phyloP scores from a whole-genome alignment of 192 early-diverging fungal species.

The Jimgerdemannia flammicorona region DNA sequence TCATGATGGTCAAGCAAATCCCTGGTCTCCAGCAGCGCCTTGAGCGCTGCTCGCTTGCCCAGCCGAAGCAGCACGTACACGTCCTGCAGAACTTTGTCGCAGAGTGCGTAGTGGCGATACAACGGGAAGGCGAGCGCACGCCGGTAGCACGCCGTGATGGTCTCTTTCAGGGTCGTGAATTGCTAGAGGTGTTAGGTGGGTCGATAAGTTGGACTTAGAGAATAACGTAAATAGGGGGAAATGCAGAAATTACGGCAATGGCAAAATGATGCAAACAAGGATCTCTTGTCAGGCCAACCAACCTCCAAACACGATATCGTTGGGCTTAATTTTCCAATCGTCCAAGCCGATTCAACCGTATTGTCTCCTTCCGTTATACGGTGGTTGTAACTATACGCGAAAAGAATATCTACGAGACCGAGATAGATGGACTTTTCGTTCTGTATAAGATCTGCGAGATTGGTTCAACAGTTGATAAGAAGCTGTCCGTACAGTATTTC shows the following conservation, averaged over 20 bases:
- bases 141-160: constrained; percentile 62
- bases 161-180: constrained; percentile 60
- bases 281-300: constrained; percentile 7
- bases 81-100: constrained; percentile 73
- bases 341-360: constrained; percentile 90
- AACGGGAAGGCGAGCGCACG: constrained; percentile 87
- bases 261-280: background rate
- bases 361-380: constrained; percentile 80
- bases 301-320: constrained; percentile 79
- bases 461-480: too few species aligned
- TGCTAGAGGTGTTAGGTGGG: constrained; percentile 26
- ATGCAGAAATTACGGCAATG: background rate
- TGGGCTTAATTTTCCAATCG: constrained; percentile 77
- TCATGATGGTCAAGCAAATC: constrained; percentile 83
- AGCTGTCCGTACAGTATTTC: background rate
- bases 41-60: constrained; percentile 77
- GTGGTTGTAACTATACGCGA: constrained; percentile 87
- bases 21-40: constrained; percentile 76
- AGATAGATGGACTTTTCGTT: constrained; percentile 71
- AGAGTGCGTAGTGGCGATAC: constrained; percentile 76
- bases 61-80: constrained; percentile 78
- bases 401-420: constrained; percentile 87
- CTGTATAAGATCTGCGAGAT: constrained; percentile 53
- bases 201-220: background rate
- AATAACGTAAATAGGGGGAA: background rate